Conservation (phyloP, 768 basidiomycete genomes). For the Boletus vinaceobasis region DNA sequence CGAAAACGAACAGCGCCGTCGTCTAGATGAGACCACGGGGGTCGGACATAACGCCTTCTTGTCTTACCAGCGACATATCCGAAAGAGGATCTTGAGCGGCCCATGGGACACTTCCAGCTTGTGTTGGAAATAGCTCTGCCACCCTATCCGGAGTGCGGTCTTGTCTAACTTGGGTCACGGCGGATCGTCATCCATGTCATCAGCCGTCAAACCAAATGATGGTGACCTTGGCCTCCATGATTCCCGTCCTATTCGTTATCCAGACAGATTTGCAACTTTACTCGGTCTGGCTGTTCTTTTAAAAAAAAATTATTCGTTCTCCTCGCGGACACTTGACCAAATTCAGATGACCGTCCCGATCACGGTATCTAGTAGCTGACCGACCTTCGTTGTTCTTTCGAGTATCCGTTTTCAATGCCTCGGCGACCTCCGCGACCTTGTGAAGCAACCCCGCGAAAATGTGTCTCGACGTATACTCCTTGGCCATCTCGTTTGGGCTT, state of each 20-base stretch:
- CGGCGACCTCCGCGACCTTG: neutral
- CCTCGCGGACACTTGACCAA: neutral
- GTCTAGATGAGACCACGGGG: neutral
- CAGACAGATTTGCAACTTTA: neutral
- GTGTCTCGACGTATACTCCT: neutral
- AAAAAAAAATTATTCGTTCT: neutral
- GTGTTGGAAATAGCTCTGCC: neutral
- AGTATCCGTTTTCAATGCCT: neutral
- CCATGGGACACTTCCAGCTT: neutral
- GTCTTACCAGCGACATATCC: neutral
- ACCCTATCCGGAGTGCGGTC: neutral
- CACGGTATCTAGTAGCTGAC: too few species aligned
- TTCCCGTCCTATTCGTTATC: neutral
- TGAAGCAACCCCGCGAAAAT: neutral
- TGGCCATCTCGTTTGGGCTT: too few species aligned
- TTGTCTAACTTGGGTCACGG: neutral
- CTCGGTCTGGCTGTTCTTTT: too few species aligned
- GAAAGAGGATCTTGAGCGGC: neutral
- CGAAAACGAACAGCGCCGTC: neutral
- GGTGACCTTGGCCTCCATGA: neutral
- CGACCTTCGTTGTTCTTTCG: neutral
- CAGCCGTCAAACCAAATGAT: neutral
- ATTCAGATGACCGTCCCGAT: neutral
- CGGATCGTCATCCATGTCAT: neutral
- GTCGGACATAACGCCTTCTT: neutral